Base-by-base conservation (phyloP, 2,329 filamentous ascomycete species). In the Pseudogymnoascus sp. region DNA sequence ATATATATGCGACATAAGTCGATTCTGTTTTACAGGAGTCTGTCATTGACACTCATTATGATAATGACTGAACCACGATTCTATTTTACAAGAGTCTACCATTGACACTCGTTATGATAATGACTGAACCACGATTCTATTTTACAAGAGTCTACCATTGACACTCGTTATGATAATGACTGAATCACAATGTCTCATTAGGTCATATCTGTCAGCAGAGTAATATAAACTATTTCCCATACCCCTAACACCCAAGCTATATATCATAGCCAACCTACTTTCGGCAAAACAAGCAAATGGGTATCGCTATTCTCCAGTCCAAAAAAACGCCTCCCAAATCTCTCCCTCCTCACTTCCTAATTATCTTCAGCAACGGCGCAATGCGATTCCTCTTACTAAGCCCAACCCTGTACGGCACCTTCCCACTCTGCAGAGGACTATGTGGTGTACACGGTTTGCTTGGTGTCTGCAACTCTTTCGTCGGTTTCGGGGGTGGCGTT, bases 61-160 rank as follows among this genome's bases (percentile, higher is more conserved):
- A n/a, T n/a, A n/a, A n/a, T n/a, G n/a, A n/a, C n/a, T n/a, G n/a
- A 26, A 5, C 23, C 5, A 26, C 23, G 5, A 3, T 26, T 26
- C 23, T 3, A 26, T 26, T 26, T 26, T 26, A 26, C 5, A 26
- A 26, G 23, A 26, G 23, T 3, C 23, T 26, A 5, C 5, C 23
- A 26, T 26, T n/a, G n/a, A n/a, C n/a, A n/a, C n/a, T n/a, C n/a
- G n/a, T n/a, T n/a, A n/a, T n/a, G n/a, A n/a, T n/a, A n/a, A n/a
- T n/a, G n/a, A n/a, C n/a, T n/a, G n/a, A 21, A 31, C n/a, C 21
- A 23, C 60, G 35, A 17, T 3, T n/a, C n/a, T n/a, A n/a, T 47
- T 47, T 47, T 17, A 23, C 8, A 13, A 66, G 93, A 88, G 68
- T 91, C 86, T 13, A 93, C 79, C 77, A n/a, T 62, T 57, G 10